phyloP scores from a whole-genome alignment of 306 rosid species.

The Hylodesmum podocarpum region DNA sequence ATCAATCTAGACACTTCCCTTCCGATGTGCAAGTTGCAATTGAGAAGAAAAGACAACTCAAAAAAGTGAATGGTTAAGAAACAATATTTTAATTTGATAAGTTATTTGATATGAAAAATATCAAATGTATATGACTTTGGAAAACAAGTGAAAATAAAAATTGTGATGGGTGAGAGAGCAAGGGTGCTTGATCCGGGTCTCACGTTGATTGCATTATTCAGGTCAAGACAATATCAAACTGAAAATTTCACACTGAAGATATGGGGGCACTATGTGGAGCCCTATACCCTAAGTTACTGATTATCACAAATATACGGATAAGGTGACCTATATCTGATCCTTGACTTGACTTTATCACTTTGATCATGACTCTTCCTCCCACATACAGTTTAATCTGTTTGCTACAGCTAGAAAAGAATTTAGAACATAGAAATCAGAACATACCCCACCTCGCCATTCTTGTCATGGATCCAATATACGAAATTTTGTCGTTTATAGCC shows the following conservation, averaged over 20 bases:
- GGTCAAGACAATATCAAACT: slow-evolving; percentile 20
- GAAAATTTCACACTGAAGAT: slow-evolving; percentile 11
- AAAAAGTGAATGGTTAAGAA: no score
- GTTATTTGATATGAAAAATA: background rate
- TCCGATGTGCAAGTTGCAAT: no score
- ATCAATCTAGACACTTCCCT: no score
- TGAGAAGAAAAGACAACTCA: no score
- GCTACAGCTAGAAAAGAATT: background rate
- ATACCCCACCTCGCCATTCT: background rate
- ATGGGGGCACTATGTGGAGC: slow-evolving; percentile 5
- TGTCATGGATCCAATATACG: background rate
- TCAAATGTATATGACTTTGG: background rate
- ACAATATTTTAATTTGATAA: no score
- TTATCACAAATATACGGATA: slow-evolving; percentile 17
- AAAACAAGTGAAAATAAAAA: background rate
- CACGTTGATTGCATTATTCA: slow-evolving; percentile 28
- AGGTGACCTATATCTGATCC: slow-evolving; percentile 8
- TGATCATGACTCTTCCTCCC: slow-evolving; percentile 13
- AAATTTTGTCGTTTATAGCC: background rate
- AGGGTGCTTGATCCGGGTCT: slow-evolving; percentile 44
- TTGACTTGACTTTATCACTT: background rate
- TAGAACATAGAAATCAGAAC: background rate
- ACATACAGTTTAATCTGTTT: slow-evolving; percentile 1
- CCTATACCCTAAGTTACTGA: background rate
- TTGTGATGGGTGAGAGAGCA: background rate